Percentiles rank a stretch among this genome's conserved stretches.
phyloP scores from a whole-genome alignment of 345 rosid genomes.

The Salix dunnii region DNA sequence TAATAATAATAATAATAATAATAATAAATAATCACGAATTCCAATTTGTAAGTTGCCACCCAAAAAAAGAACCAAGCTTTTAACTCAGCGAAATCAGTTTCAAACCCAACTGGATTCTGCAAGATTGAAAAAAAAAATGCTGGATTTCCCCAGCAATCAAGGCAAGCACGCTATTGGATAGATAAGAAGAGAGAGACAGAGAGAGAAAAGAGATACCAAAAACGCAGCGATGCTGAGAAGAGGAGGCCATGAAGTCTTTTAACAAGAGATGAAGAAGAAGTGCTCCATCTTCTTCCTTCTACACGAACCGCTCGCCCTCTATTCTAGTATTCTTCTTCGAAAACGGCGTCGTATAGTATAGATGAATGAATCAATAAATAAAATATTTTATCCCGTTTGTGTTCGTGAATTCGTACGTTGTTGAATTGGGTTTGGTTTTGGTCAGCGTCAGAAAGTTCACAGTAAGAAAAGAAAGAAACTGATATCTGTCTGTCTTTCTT shows the following conservation, averaged over 20 bases:
- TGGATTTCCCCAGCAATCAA: background rate
- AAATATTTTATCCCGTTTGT: too few species aligned
- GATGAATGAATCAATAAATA: too few species aligned
- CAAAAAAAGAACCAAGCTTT: background rate
- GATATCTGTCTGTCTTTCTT: too few species aligned
- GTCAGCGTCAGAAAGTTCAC: too few species aligned
- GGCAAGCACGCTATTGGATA: background rate
- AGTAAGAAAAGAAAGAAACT: too few species aligned
- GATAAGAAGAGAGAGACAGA: background rate
- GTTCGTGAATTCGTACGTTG: too few species aligned
- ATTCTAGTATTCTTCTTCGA: background rate
- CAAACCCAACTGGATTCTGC: background rate
- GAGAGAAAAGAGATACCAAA: slow-evolving; percentile 52
- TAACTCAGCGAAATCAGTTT: background rate
- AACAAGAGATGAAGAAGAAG: slow-evolving; percentile 49
- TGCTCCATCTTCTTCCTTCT: slow-evolving; percentile 63
- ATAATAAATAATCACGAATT: background rate
- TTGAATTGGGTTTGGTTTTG: too few species aligned
- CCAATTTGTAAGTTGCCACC: background rate
- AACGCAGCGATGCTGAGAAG: slow-evolving; percentile 96
- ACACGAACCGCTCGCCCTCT: slow-evolving; percentile 12
- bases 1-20: background rate
- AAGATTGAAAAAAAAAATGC: too few species aligned
- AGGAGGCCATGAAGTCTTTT: slow-evolving; percentile 57
- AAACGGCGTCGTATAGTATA: background rate